These are phyloP conservation scores for Paracoccidioides brasiliensis DNA, from an alignment of 2,329 filamentous ascomycete genomes.

Conservation along the genomic window DNA sequence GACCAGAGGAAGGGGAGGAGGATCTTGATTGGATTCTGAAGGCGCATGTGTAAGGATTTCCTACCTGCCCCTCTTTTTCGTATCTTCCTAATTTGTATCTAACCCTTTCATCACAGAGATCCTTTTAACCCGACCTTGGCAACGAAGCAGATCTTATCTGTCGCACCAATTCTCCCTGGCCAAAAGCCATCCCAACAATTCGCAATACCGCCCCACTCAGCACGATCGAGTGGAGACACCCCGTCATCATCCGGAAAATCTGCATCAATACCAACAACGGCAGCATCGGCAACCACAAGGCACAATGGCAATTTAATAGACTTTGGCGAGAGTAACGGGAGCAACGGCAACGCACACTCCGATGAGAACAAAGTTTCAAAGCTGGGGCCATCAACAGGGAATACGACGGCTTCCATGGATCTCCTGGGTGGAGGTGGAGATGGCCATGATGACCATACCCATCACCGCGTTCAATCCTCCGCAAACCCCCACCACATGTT, in stretches of 20 bases:
- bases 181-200: conserved; percentile 48
- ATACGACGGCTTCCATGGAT: conserved; percentile 6
- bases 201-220: conserved; percentile 40
- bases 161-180: conserved; percentile 72
- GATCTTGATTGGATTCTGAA: conserved; percentile 93
- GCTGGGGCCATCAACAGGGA: background rate
- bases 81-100: background rate
- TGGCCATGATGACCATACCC: conserved; percentile 1
- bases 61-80: background rate
- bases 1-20: conserved; percentile 67
- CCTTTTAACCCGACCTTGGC: conserved; percentile 53
- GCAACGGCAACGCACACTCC: background rate
- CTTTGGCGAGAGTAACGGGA: conserved; percentile 9
- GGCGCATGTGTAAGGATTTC: conserved; percentile 45
- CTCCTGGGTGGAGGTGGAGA: conserved; percentile 10
- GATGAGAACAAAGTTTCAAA: background rate
- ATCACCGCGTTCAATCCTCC: background rate
- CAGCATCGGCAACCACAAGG: background rate
- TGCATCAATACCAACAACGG: background rate
- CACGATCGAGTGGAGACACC: background rate
- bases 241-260: background rate
- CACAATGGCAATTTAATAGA: conserved; percentile 17
- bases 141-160: conserved; percentile 68
- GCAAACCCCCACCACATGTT: background rate
- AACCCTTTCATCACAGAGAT: conserved; percentile 37